These are phyloP conservation scores for Pisolithus albus DNA, from an alignment of 768 basidiomycete species.

Conservation along the genomic window DNA sequence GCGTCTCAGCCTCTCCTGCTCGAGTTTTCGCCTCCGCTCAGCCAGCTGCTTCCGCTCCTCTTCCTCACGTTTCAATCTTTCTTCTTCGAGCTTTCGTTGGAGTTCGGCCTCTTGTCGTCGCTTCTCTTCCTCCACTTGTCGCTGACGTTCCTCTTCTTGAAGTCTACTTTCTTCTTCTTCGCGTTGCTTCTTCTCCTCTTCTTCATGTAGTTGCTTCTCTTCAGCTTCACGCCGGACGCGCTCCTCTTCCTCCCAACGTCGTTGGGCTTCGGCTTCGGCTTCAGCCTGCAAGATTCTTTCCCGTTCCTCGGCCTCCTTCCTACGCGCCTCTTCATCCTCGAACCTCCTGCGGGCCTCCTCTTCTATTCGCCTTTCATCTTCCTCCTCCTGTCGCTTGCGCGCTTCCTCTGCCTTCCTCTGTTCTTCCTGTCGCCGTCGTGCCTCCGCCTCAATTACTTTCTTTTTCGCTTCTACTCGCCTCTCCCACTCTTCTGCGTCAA, in stretches of 20 bases:
- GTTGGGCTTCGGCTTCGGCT: slow-evolving; percentile 9
- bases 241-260: slow-evolving; percentile 19
- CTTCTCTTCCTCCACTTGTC: slow-evolving; percentile 33
- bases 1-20: slow-evolving; percentile 19
- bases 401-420: slow-evolving; percentile 9
- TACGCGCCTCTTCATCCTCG: slow-evolving; percentile 7
- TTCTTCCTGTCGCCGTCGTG: slow-evolving; percentile 37
- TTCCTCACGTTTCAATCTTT: slow-evolving; percentile 23
- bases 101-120: slow-evolving; percentile 35
- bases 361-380: slow-evolving; percentile 24
- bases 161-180: slow-evolving; percentile 10
- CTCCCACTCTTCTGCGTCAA: slow-evolving; percentile 24
- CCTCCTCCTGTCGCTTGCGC: slow-evolving; percentile 6
- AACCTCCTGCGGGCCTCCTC: slow-evolving; percentile 19
- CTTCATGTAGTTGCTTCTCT: slow-evolving; percentile 40
- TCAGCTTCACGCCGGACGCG: slow-evolving; percentile 29
- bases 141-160: slow-evolving; percentile 20
- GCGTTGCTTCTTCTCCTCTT: slow-evolving; percentile 18
- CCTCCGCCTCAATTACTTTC: slow-evolving; percentile 38
- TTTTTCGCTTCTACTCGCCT: slow-evolving; percentile 32
- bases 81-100: slow-evolving; percentile 21
- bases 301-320: slow-evolving; percentile 8
- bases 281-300: slow-evolving; percentile 6
- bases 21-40: slow-evolving; percentile 5
- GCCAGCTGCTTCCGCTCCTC: slow-evolving; percentile 25